Conservation (phyloP, 2,329 filamentous ascomycete species). For the Fusarium sp. region DNA sequence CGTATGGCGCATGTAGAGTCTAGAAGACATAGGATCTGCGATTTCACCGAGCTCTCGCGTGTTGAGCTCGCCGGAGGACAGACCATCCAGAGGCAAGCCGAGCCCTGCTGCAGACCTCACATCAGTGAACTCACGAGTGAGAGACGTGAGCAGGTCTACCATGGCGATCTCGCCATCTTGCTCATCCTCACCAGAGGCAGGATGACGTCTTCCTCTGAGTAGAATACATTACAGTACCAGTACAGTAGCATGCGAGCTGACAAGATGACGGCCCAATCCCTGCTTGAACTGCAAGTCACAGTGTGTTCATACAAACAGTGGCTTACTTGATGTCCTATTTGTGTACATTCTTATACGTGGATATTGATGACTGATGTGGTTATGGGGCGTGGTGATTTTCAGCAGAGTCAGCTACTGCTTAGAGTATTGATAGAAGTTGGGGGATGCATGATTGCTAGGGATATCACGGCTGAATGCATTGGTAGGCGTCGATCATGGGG, state of each 20-base stretch:
- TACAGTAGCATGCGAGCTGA: constrained; percentile 37
- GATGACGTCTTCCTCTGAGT: constrained; percentile 48
- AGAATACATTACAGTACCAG: constrained; percentile 48
- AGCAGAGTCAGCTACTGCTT: constrained; percentile 22
- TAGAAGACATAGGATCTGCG: constrained; percentile 45
- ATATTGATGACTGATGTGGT: constrained; percentile 20
- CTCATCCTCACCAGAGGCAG: constrained; percentile 45
- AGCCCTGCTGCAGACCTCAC: constrained; percentile 49
- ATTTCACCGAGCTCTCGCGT: constrained; percentile 44
- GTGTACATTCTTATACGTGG: constrained; percentile 18
- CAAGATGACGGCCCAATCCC: constrained; percentile 27
- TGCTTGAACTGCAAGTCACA: constrained; percentile 16
- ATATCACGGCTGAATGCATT: constrained; percentile 29
- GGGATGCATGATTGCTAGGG: constrained; percentile 31
- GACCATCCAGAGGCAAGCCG: constrained; percentile 52
- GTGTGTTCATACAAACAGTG: constrained; percentile 17
- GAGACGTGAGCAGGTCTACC: constrained; percentile 47
- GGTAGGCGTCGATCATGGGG: constrained; percentile 36
- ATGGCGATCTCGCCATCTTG: constrained; percentile 48
- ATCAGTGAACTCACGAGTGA: constrained; percentile 39
- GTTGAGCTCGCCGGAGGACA: constrained; percentile 45
- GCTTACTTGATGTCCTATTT: constrained; percentile 17
- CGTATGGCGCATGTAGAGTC: constrained; percentile 41
- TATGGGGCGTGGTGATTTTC: constrained; percentile 31
- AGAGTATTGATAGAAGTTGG: constrained; percentile 21